phyloP scores from a whole-genome alignment of 139 green algal genomes.

The Yamagishiella unicocca region DNA sequence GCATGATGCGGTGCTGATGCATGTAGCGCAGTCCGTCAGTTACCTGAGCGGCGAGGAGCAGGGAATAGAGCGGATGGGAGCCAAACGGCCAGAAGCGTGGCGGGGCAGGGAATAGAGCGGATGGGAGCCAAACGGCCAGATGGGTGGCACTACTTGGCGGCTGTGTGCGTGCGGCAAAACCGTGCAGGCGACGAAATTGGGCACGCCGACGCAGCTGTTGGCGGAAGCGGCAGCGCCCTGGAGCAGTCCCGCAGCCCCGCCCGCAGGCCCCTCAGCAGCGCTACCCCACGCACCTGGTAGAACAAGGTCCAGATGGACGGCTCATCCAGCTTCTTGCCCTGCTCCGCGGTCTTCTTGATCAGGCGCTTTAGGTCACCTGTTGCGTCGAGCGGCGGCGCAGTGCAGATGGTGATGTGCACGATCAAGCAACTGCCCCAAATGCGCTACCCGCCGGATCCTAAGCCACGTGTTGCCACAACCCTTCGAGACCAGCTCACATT shows the following conservation, averaged over 20 bases:
- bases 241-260: too few species aligned
- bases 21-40: conserved; percentile 69
- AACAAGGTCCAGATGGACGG: conserved; percentile 67
- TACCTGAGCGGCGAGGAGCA: conserved; percentile 57
- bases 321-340: conserved; percentile 65
- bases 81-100: not conserved
- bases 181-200: too few species aligned
- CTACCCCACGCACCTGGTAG: conserved; percentile 47
- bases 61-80: not conserved
- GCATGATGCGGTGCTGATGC: conserved; percentile 74
- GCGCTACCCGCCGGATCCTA: too few species aligned
- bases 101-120: not conserved
- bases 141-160: too few species aligned
- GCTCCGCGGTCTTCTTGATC: conserved; percentile 66
- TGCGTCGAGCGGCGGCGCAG: not conserved
- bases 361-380: conserved; percentile 70
- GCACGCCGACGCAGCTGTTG: too few species aligned
- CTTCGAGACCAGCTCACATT: too few species aligned
- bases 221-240: too few species aligned
- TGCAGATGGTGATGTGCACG: too few species aligned
- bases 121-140: not conserved
- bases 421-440: too few species aligned
- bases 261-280: too few species aligned
- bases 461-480: too few species aligned
- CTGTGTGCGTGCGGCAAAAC: too few species aligned